Conservation (phyloP, 495 filamentous ascomycete genomes). For the Xylaria longipes region DNA sequence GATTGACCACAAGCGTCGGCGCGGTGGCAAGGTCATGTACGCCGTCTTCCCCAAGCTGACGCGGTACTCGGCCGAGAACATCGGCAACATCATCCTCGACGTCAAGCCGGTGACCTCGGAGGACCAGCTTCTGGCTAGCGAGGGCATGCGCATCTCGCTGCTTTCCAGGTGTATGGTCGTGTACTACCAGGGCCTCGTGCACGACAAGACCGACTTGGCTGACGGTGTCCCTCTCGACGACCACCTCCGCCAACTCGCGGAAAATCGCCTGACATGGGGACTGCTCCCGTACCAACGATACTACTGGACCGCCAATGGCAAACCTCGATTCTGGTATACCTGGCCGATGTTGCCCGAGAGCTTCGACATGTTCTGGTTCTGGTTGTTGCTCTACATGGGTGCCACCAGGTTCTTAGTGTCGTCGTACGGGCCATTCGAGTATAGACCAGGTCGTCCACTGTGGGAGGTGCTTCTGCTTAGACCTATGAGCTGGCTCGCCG, state of each 20-base stretch:
- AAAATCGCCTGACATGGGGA: neutral
- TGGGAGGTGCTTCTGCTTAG: neutral
- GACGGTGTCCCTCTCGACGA: slow-evolving; percentile 28
- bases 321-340: neutral
- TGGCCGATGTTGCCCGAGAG: slow-evolving; percentile 15
- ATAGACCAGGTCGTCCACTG: no score
- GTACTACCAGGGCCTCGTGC: slow-evolving; percentile 45
- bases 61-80: slow-evolving; percentile 39
- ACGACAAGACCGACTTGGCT: neutral
- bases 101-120: neutral
- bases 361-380: slow-evolving; percentile 10
- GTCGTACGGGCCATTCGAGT: neutral
- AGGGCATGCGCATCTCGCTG: slow-evolving; percentile 39
- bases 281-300: neutral
- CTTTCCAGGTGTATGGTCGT: slow-evolving; percentile 40
- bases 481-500: neutral
- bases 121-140: neutral
- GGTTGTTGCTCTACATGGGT: neutral
- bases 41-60: slow-evolving; percentile 47
- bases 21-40: slow-evolving; percentile 50
- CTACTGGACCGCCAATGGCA: slow-evolving; percentile 14
- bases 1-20: slow-evolving; percentile 34
- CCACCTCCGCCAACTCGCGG: slow-evolving; percentile 16
- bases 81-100: slow-evolving; percentile 21
- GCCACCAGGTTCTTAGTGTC: neutral